Evolutionary conservation across 208 protist genomes (phyloP), one percentile per base, ranked within the genome.

Genomic region (Trypanosoma platydactyli): DNA sequence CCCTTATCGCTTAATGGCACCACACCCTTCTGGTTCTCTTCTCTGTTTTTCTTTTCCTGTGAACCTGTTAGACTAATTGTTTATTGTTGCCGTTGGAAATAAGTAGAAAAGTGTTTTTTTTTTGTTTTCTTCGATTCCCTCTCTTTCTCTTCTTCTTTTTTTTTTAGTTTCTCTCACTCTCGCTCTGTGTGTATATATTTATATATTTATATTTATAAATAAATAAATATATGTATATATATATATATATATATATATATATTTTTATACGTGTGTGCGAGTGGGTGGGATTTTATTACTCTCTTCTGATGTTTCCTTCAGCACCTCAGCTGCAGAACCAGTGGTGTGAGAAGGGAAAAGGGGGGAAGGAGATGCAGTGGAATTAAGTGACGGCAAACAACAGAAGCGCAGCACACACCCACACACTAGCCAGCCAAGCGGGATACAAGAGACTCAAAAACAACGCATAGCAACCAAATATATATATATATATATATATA

Each of bases 391-490:
- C 46, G 6, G 46, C 46, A 13, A 46, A 38, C 22, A 44, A 3
- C 27, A 1, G 7, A 59, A 16, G 33, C 15, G 15, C 22, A 45
- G 42, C 20, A 46, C 15, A 44, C 24, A 12, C 33, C 27, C n/a
- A 45, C 16, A 5, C 13, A n/a, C 33, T 29, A 38, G 12, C 3
- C 3, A 15, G 18, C 2, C 5, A 13, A 59, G 42, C 27, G 4
- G 42, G 40, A 59, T 44, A 59, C 40, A 40, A 59, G 22, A 59
- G 42, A 59, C 40, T 18, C 9, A 38, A 59, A 45, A 59, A 6
- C 15, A 46, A 59, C 4, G 29, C 15, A 55, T 29, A 29, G 13
- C 13, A 4, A 55, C 20, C 9, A 3, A 38, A 55, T 30, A 6
- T 6, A 55, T 13, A 55, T 55, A 55, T 29, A 35, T 15, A 35